These are phyloP conservation scores for Iberis pinnata DNA, from an alignment of 345 rosid genomes.

Conservation along the genomic window DNA sequence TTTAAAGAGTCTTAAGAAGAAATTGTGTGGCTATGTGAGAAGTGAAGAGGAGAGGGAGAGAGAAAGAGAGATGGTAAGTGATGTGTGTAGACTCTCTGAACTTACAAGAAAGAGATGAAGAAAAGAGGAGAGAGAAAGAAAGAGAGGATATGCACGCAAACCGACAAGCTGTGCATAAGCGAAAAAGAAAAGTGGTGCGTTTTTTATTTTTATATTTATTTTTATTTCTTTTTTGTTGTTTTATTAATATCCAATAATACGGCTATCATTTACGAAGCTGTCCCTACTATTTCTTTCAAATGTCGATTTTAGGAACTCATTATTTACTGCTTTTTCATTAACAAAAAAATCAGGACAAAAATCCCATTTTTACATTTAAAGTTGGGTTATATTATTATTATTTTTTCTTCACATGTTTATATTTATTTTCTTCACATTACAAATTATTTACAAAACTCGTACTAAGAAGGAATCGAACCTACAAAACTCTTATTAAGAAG, in stretches of 20 bases:
- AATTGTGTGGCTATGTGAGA: constrained; percentile 21
- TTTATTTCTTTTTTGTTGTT: too few species aligned
- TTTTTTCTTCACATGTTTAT: too few species aligned
- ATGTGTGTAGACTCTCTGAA: constrained; percentile 36
- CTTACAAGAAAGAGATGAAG: constrained; percentile 29
- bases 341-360: too few species aligned
- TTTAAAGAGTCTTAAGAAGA: constrained; percentile 1
- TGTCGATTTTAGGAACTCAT: constrained; percentile 17
- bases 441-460: too few species aligned
- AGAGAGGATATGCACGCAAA: constrained; percentile 62
- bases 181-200: constrained; percentile 31
- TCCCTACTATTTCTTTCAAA: constrained; percentile 37
- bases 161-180: constrained; percentile 55
- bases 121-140: constrained; percentile 19
- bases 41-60: constrained; percentile 23
- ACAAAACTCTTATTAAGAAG: too few species aligned
- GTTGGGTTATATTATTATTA: too few species aligned
- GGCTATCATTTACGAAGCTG: constrained; percentile 39
- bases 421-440: too few species aligned
- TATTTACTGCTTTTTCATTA: too few species aligned
- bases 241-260: background rate
- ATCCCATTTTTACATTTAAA: too few species aligned
- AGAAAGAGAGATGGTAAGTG: constrained; percentile 35
- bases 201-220: constrained; percentile 2
- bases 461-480: too few species aligned